A percentile compares a stretch with the other conserved stretches of the same genome.
Conservation (phyloP, 768 basidiomycete genomes). For the Agrocybe pediades region DNA sequence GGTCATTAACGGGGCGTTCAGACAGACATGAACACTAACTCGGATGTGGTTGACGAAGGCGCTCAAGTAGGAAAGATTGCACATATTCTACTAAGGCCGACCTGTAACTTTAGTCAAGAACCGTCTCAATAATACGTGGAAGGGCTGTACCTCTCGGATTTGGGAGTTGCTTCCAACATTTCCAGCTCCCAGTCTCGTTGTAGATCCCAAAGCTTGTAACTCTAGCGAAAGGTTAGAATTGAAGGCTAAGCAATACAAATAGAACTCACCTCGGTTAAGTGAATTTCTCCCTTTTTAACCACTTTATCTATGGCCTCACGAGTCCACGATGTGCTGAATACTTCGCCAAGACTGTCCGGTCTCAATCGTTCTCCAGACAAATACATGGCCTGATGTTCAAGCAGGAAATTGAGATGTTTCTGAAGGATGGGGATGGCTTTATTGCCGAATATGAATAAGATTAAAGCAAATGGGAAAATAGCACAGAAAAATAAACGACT, state of each 20-base stretch:
- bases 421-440: constrained; percentile 76
- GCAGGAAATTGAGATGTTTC: constrained; percentile 66
- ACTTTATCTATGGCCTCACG: constrained; percentile 53
- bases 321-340: constrained; percentile 67
- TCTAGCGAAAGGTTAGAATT: constrained; percentile 39
- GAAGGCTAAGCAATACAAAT: not conserved
- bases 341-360: constrained; percentile 53
- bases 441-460: too few species aligned
- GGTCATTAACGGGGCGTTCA: not conserved
- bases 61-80: constrained; percentile 59
- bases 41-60: constrained; percentile 77
- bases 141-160: constrained; percentile 45
- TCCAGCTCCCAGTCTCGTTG: constrained; percentile 78
- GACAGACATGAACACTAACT: constrained; percentile 38
- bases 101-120: constrained; percentile 30
- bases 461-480: constrained; percentile 8
- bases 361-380: constrained; percentile 36
- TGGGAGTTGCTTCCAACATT: constrained; percentile 49
- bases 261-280: constrained; percentile 61
- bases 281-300: constrained; percentile 55
- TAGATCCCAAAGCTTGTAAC: constrained; percentile 69
- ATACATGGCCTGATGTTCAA: constrained; percentile 43
- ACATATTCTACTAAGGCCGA: constrained; percentile 47
- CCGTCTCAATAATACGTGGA: not conserved
- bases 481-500: constrained; percentile 27